Evolutionary conservation across 495 filamentous ascomycete genomes (phyloP), one percentile per base, ranked within the genome.

Genomic region (Xylaria cubensis): DNA sequence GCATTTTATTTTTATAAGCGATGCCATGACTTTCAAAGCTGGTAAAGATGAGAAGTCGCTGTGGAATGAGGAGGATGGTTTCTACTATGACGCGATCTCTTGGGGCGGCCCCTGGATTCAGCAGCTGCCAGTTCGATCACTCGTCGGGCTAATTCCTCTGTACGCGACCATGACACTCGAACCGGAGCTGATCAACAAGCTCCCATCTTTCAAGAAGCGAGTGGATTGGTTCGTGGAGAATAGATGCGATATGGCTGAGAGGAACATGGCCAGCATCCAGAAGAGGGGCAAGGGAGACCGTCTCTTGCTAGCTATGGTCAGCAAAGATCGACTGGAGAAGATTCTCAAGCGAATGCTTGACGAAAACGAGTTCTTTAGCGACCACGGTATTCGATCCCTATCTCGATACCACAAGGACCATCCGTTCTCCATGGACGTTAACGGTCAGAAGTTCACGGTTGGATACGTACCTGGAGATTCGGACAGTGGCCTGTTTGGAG

Each of bases 81-180:
- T 98, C 86, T 98, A 98, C 85, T 98, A 98, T 81, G 95, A 98
- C 84, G 95, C 95, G 34, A 98, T 98, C 70, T 94, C 94, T 9
- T 97, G 93, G 86, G 95, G 96, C 44, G 94, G 93, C 9, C 95
- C 94, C 39, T 96, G 91, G 90, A 91, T 92, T 44, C 93, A 97
- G 80, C 94, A 97, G 76, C 89, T 98, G 72, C 95, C 94, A 2
- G 92, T 98, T 53, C 85, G 93, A 69, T 97, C 95, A 4, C 88
- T 98, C 19, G 95, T 98, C 34, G 95, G 95, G 7, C 83, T 98
- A 53, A 97, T 98, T 74, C 95, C 95, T 3, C 86, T 98, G 0
- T 98, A 95, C 75, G 94, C 94, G 3, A 96, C 95, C 0, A 84
- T 95, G 44, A 98, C 95, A 0, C 85, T 98, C 10, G 95, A 98